A percentile compares a stretch with the other conserved stretches of the same genome.
These are phyloP conservation scores for Pseudocercospora crystallina DNA, from an alignment of 2,329 filamentous ascomycete species.

Conservation along the genomic window DNA sequence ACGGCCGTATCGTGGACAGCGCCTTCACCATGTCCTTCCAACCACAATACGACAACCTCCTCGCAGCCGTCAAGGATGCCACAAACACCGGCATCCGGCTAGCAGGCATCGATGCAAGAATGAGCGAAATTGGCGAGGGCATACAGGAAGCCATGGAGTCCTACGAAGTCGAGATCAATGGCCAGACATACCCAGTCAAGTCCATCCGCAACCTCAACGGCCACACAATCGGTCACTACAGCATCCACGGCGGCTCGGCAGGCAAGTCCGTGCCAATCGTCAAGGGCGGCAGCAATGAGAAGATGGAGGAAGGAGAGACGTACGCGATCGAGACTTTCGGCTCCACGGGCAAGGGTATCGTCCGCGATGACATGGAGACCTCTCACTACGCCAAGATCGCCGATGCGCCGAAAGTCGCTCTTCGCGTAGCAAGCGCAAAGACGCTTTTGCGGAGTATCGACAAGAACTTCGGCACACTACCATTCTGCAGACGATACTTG, in stretches of 20 bases:
- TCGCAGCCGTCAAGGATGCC: constrained; percentile 70
- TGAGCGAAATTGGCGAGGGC: constrained; percentile 56
- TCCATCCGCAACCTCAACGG: constrained; percentile 56
- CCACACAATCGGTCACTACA: constrained; percentile 56
- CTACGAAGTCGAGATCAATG: constrained; percentile 58
- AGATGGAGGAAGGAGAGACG: constrained; percentile 60
- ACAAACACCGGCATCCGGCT: constrained; percentile 62
- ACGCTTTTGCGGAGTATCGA: constrained; percentile 59
- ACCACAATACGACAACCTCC: constrained; percentile 70
- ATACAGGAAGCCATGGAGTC: constrained; percentile 65
- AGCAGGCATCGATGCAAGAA: constrained; percentile 57
- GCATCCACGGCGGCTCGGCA: constrained; percentile 56
- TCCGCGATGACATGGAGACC: constrained; percentile 47
- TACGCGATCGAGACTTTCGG: constrained; percentile 62
- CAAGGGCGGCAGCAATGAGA: constrained; percentile 50
- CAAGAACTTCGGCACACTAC: constrained; percentile 62
- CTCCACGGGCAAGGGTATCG: constrained; percentile 52
- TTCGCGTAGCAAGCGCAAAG: constrained; percentile 54
- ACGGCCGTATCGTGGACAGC: constrained; percentile 76
- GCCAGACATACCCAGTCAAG: constrained; percentile 56
- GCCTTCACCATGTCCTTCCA: constrained; percentile 79
- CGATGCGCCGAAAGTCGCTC: constrained; percentile 39
- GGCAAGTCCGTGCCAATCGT: constrained; percentile 57
- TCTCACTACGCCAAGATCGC: constrained; percentile 39
- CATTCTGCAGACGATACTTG: constrained; percentile 62